phyloP scores from a whole-genome alignment of 352 stramenopile species.

The Pythium monospermum region DNA sequence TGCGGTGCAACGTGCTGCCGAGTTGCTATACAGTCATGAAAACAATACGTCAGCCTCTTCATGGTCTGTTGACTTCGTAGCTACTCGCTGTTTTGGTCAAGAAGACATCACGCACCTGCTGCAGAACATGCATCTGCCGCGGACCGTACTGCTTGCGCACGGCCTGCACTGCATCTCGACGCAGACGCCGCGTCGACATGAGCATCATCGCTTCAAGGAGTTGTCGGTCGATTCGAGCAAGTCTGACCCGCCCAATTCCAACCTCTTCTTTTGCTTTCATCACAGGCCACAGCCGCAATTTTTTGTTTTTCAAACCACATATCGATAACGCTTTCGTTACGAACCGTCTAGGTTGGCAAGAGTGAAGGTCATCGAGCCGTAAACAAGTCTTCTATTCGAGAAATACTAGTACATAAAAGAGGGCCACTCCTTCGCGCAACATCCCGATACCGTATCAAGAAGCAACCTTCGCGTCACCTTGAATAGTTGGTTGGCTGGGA shows the following conservation, averaged over 20 bases:
- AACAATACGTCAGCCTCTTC: neutral
- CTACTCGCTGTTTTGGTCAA: neutral
- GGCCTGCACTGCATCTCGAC: constrained; percentile 42
- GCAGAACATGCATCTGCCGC: constrained; percentile 65
- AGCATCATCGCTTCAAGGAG: constrained; percentile 20
- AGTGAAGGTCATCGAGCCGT: constrained; percentile 23
- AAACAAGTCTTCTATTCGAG: neutral
- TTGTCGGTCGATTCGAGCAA: no score
- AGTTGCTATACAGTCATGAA: constrained; percentile 45
- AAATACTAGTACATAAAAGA: neutral
- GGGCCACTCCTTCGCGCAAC: constrained; percentile 7
- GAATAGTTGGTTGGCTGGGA: constrained; percentile 10
- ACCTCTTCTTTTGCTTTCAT: constrained; percentile 25
- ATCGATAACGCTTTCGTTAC: constrained; percentile 7
- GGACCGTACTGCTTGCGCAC: constrained; percentile 48
- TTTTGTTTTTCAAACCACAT: constrained; percentile 8
- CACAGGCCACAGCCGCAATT: constrained; percentile 14
- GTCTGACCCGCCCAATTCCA: constrained; percentile 9
- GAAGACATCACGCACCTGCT: constrained; percentile 39
- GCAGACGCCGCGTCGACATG: constrained; percentile 59
- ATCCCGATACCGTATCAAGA: neutral
- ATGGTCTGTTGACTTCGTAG: neutral
- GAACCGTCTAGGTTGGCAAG: constrained; percentile 4
- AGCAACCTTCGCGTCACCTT: constrained; percentile 18
- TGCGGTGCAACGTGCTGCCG: constrained; percentile 47